Conservation (phyloP, 345 rosid species). For the Gossypium ekmanianum region DNA sequence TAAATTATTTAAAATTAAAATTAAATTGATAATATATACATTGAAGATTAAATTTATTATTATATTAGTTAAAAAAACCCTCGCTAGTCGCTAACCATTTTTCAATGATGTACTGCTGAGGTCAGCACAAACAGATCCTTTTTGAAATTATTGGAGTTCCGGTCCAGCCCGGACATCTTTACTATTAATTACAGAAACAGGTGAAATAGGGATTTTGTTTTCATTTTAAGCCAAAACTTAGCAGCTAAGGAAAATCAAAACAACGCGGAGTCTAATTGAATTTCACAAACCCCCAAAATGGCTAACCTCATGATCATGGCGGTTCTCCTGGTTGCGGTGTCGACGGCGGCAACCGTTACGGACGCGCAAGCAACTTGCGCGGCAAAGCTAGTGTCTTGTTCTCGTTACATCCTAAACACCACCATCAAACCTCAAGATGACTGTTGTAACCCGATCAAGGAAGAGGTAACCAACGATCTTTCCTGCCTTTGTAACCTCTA, state of each 20-base stretch:
- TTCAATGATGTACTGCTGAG: too few species aligned
- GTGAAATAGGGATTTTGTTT: not conserved
- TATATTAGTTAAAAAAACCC: too few species aligned
- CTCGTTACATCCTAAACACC: conserved; percentile 19
- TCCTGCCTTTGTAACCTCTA: conserved; percentile 58
- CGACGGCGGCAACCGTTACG: conserved; percentile 14
- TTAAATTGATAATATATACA: too few species aligned
- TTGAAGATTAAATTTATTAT: too few species aligned
- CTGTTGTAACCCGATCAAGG: conserved; percentile 56
- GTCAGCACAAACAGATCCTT: too few species aligned
- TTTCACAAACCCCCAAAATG: conserved; percentile 1
- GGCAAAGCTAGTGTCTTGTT: conserved; percentile 39
- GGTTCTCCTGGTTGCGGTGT: conserved; percentile 18
- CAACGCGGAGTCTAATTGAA: not conserved
- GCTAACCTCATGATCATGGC: conserved; percentile 21
- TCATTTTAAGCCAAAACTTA: not conserved
- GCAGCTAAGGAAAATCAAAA: not conserved
- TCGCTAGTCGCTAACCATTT: too few species aligned
- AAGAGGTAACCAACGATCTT: conserved; percentile 43
- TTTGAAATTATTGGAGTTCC: too few species aligned
- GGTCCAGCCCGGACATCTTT: too few species aligned
- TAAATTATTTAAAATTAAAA: too few species aligned
- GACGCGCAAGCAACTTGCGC: conserved; percentile 49
- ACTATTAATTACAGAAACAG: too few species aligned
- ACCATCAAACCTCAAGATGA: conserved; percentile 32